A percentile compares a stretch with the other conserved stretches of the same genome.
phyloP scores from a whole-genome alignment of 2,329 filamentous ascomycete genomes.

The Penicillium sp. region DNA sequence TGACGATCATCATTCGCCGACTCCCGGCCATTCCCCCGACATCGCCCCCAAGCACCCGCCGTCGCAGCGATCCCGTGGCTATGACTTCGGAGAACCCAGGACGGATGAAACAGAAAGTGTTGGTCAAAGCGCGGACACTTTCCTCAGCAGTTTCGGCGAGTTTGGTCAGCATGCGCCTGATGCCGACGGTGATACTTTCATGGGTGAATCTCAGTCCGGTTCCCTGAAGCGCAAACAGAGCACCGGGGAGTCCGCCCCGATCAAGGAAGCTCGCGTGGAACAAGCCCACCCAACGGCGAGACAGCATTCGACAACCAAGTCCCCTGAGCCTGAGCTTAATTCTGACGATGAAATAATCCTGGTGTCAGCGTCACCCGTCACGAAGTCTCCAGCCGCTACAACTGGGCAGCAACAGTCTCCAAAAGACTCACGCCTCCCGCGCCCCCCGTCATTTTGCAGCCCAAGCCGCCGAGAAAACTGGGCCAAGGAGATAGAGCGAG shows the following conservation, averaged over 20 bases:
- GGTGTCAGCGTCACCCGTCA: not conserved
- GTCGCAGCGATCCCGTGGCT: no score
- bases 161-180: no score
- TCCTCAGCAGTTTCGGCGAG: no score
- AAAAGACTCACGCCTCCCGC: slow-evolving; percentile 6
- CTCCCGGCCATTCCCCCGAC: no score
- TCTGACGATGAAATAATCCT: not conserved
- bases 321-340: not conserved
- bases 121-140: no score
- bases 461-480: slow-evolving; percentile 9
- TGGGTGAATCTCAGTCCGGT: not conserved
- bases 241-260: slow-evolving; percentile 16
- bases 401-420: not conserved
- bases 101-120: no score
- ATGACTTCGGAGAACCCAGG: no score
- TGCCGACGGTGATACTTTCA: not conserved
- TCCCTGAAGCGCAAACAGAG: slow-evolving; percentile 31
- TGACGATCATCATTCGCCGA: not conserved
- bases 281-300: not conserved
- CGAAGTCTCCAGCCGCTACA: not conserved
- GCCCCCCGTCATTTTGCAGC: slow-evolving; percentile 24
- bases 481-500: not conserved
- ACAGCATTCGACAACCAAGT: not conserved
- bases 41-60: no score
- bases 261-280: slow-evolving; percentile 26